These are phyloP conservation scores for Sphagnum contortum DNA, from an alignment of 225 moss, liverwort and hornwort species.

Conservation along the genomic window DNA sequence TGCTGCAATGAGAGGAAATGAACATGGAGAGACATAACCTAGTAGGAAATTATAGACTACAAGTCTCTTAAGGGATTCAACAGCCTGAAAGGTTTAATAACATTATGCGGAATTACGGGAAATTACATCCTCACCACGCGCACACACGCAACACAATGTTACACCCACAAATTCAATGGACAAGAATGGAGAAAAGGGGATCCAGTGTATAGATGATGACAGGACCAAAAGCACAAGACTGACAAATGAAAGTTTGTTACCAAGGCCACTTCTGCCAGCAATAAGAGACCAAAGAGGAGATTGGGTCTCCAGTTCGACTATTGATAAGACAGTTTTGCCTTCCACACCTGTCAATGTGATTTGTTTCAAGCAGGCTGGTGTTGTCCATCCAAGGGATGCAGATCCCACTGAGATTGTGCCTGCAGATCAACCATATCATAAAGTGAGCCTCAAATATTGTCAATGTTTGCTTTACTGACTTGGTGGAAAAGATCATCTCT, in stretches of 20 bases:
- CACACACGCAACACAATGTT: too few species aligned
- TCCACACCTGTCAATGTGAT: slow-evolving; percentile 46
- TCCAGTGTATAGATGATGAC: too few species aligned
- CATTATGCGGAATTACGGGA: too few species aligned
- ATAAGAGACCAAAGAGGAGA: slow-evolving; percentile 65
- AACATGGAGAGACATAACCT: too few species aligned
- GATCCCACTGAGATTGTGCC: slow-evolving; percentile 56
- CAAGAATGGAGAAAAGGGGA: too few species aligned
- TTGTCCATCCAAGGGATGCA: slow-evolving; percentile 62
- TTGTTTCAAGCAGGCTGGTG: slow-evolving; percentile 44
- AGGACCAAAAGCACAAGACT: not conserved
- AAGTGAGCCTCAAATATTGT: not conserved
- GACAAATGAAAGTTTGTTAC: slow-evolving; percentile 7
- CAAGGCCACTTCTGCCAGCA: slow-evolving; percentile 68
- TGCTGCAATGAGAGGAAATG: too few species aligned
- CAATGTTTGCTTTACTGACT: too few species aligned
- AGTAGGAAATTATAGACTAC: too few species aligned
- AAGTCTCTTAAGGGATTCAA: too few species aligned
- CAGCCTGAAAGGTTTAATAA: too few species aligned
- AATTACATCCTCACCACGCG: too few species aligned
- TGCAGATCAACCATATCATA: slow-evolving; percentile 11
- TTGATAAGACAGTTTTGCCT: slow-evolving; percentile 36
- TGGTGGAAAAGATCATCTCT: not conserved
- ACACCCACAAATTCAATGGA: too few species aligned
- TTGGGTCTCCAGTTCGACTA: slow-evolving; percentile 46